phyloP scores from a whole-genome alignment of 2,329 filamentous ascomycete genomes.

The Penicillium sp. region DNA sequence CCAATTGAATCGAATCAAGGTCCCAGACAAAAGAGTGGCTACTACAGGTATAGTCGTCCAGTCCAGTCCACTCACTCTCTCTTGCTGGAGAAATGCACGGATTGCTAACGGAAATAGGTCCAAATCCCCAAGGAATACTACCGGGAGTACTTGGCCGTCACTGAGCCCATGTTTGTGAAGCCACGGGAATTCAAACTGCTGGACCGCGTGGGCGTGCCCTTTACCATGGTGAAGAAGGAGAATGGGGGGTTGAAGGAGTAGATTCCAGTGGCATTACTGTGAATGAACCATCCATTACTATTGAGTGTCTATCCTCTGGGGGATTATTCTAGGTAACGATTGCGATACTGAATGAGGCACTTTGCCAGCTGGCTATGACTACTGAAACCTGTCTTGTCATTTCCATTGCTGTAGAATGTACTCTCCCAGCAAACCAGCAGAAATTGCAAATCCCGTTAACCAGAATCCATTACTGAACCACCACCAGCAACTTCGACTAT shows the following conservation, averaged over 20 bases:
- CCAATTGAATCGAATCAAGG: background rate
- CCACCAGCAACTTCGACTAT: slow-evolving; percentile 7
- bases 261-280: too few relatives aligned
- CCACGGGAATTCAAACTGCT: slow-evolving; percentile 31
- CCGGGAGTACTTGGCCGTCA: slow-evolving; percentile 36
- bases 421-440: background rate
- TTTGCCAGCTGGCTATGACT: too few relatives aligned
- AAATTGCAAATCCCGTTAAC: background rate
- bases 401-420: background rate
- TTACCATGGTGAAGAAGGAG: slow-evolving; percentile 4
- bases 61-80: background rate
- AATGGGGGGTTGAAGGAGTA: slow-evolving; percentile 7
- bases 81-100: background rate
- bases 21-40: slow-evolving; percentile 1
- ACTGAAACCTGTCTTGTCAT: too few relatives aligned
- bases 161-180: slow-evolving; percentile 40
- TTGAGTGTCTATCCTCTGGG: too few relatives aligned
- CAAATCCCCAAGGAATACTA: slow-evolving; percentile 42
- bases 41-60: background rate
- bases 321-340: too few relatives aligned
- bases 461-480: slow-evolving; percentile 7
- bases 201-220: slow-evolving; percentile 21
- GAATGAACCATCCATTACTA: too few relatives aligned
- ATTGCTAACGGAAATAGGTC: slow-evolving; percentile 17
- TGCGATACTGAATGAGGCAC: too few relatives aligned